Percentiles rank a stretch among this genome's conserved stretches.
Conservation (phyloP, 2,329 filamentous ascomycete genomes). For the Akanthomyces uredinophilus region DNA sequence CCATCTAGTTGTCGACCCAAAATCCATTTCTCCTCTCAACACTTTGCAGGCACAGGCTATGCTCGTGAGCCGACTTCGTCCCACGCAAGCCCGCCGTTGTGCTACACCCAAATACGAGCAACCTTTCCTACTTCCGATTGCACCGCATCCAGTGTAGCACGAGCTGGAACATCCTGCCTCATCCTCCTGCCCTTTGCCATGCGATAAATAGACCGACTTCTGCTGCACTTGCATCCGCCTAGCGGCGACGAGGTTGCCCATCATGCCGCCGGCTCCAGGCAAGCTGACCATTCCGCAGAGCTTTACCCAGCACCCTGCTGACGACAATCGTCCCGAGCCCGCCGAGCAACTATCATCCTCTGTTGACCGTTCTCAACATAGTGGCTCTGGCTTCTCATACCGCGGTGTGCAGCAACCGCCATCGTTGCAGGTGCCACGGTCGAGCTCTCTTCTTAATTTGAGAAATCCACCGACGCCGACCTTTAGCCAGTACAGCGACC, state of each 20-base stretch:
- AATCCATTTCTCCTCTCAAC: not conserved
- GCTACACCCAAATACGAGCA: not conserved
- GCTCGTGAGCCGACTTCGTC: conserved; percentile 2
- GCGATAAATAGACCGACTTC: not conserved
- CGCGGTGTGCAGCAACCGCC: conserved; percentile 9
- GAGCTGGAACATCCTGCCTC: not conserved
- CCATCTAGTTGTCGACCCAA: conserved; percentile 8
- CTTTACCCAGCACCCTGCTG: not conserved
- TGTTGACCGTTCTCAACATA: conserved; percentile 6
- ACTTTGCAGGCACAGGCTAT: not conserved
- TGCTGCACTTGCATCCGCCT: conserved; percentile 2
- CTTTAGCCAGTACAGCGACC: conserved; percentile 1
- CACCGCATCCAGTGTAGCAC: not conserved
- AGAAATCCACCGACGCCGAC: conserved; percentile 5
- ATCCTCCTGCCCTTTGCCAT: not conserved
- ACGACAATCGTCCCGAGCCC: not conserved
- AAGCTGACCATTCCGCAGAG: conserved; percentile 13
- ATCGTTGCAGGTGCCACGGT: not conserved
- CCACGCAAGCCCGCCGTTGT: conserved; percentile 3
- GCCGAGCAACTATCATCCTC: conserved; percentile 1
- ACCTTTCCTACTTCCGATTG: not conserved
- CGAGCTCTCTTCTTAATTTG: conserved; percentile 9
- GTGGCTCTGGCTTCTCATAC: not conserved
- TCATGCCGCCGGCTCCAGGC: conserved; percentile 3
- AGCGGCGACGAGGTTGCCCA: conserved; percentile 10